Evolutionary conservation across 305 asterid genomes (phyloP), one percentile per base, ranked within the genome.

Genomic region (Fraxinus albicans): DNA sequence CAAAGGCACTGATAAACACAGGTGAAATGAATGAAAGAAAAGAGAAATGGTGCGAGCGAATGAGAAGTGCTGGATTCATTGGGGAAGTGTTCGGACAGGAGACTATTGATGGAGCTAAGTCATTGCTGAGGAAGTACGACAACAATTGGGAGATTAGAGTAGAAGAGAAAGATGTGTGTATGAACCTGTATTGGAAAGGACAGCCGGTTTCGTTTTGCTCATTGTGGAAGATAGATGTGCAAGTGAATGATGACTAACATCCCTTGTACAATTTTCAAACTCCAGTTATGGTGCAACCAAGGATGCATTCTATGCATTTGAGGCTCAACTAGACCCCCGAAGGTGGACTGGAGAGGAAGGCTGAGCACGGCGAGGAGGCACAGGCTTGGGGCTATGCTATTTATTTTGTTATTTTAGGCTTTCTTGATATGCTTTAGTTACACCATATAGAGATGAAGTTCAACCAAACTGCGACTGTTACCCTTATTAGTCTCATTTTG

Each of bases 21-120:
- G 92, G 91, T n/a, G 98, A 92, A 85, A 90, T 93, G 98, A 94
- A 92, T 44, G 98, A 92, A 80, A 86, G 88, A 13, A 93, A 89
- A 55, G 98, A 92, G 88, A 91, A 86, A 83, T 95, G 98, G 98
- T 88, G 96, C 35, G 95, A 92, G 80, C 89, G 95, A 85, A 90
- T 92, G 97, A 88, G 23, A 36, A 69, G 67, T 13, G 96, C 86
- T 3, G 98, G 97, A 6, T 95, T 93, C 63, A 84, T 38, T 34
- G 92, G 87, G 31, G 89, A 87, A 35, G 77, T 40, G 42, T 86
- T 94, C 8, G 94, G 95, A 38, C 97, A 93, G 42, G 98, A 94
- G 74, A 89, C 91, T 3, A 38, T 93, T 10, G 92, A 93, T n/a
- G 97, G 97, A 79, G 98, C 98, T n/a, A 89, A 88, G 77, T 91